Evolutionary conservation across 306 rosid species (phyloP), one percentile per base, ranked within the genome.

Genomic region (Cicer cuneatum): DNA sequence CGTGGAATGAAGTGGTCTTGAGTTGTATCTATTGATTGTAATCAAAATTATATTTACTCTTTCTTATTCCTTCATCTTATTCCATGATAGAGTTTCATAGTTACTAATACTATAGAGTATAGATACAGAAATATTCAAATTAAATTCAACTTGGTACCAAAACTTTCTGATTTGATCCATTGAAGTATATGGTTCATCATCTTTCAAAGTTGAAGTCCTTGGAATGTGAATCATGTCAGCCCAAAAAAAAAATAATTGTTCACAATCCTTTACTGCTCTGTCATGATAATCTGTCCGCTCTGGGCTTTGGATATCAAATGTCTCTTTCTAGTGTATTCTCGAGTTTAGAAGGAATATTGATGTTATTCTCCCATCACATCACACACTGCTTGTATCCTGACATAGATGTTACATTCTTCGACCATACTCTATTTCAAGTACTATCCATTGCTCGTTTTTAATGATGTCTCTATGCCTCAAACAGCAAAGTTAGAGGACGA

Each of bases 41-140:
- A 54, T 19, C 11, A 9, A 54, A 19, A 54, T 19, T 54, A 8
- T 54, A 54, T 18, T 54, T 19, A 54, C 10, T 54, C 9, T 54
- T 54, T 53, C 58, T 15, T 18, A 51, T 16, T 18, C 33, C 19
- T 53, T 54, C 60, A 18, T 54, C 33, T 18, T 18, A 54, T 54
- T 19, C 33, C 60, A 18, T 8, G 37, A 54, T 9, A 54, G 10
- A 54, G 61, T 19, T 54, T 5, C 61, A 48, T 48, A 9, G 61
- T 54, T 54, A 54, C 61, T 54, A 49, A 19, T 54, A 54, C 61
- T 54, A 49, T 49, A 52, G 13, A 18, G 59, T 18, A 18, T 3
- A 53, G 60, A 4, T 54, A 10, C 13, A 3, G 10, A 54, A 19
- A 54, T 19, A 54, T 54, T 54, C 61, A 54, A 54, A 54, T 54